These are phyloP conservation scores for Neonectria faginata DNA, from an alignment of 2,329 filamentous ascomycete genomes.

Conservation along the genomic window DNA sequence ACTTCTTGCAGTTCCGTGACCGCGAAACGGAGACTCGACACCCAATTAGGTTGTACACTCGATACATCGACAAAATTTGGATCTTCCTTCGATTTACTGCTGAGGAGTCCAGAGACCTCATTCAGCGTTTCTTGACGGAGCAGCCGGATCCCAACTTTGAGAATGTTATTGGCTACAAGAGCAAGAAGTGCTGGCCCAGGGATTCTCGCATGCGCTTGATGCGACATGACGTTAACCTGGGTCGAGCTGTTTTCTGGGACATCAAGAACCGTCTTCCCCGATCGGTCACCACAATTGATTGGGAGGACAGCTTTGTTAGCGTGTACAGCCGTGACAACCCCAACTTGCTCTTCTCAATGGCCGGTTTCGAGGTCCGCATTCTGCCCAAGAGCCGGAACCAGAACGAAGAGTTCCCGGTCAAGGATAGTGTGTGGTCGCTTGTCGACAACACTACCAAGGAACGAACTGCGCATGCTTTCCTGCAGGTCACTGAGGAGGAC, in stretches of 20 bases:
- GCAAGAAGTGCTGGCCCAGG: conserved; percentile 99
- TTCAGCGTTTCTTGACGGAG: conserved; percentile 97
- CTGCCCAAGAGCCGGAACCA: conserved; percentile 94
- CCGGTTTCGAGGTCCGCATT: conserved; percentile 95
- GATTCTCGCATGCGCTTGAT: conserved; percentile 98
- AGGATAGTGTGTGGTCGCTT: conserved; percentile 98
- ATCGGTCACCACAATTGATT: conserved; percentile 96
- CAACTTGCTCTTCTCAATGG: conserved; percentile 97
- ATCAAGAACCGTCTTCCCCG: conserved; percentile 95
- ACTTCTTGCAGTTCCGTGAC: conserved; percentile 97
- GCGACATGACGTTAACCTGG: conserved; percentile 98
- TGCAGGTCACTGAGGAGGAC: conserved; percentile 97
- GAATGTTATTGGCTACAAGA: conserved; percentile 98
- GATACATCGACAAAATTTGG: conserved; percentile 99
- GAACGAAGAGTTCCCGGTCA: conserved; percentile 96
- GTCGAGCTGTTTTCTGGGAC: conserved; percentile 98
- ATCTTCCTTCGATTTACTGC: conserved; percentile 94
- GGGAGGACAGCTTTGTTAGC: conserved; percentile 98
- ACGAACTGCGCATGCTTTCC: conserved; percentile 94
- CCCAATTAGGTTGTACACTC: conserved; percentile 95
- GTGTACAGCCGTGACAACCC: conserved; percentile 99
- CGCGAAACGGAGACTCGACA: conserved; percentile 91
- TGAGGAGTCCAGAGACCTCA: conserved; percentile 94
- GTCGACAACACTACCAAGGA: conserved; percentile 98
- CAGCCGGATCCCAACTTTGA: conserved; percentile 99